These are phyloP conservation scores for Urtica urens DNA, from an alignment of 306 rosid species.

Conservation along the genomic window DNA sequence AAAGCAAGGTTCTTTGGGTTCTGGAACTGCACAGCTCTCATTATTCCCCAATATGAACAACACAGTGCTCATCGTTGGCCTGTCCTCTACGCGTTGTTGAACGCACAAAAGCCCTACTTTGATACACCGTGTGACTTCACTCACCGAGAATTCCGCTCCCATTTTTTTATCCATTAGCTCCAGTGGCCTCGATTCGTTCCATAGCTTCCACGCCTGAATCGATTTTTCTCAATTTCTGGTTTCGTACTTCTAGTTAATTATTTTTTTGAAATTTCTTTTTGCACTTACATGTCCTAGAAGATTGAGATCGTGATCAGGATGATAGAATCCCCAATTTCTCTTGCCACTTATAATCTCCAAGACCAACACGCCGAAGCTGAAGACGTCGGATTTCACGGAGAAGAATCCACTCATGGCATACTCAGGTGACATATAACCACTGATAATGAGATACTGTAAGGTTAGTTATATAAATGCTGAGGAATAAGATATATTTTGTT, in stretches of 20 bases:
- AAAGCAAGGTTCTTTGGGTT: constrained; percentile 15
- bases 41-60: constrained; percentile 16
- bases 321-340: constrained; percentile 20
- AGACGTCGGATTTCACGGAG: constrained; percentile 31
- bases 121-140: constrained; percentile 18
- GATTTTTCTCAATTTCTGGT: too few relatives aligned
- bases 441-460: neutral
- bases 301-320: constrained; percentile 16
- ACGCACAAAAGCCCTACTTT: constrained; percentile 22
- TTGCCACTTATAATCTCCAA: constrained; percentile 39
- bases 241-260: neutral
- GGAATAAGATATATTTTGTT: neutral
- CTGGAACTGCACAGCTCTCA: constrained; percentile 13
- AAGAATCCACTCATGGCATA: constrained; percentile 21
- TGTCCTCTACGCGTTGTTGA: constrained; percentile 19
- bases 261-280: neutral
- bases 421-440: constrained; percentile 34
- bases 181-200: constrained; percentile 14
- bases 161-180: constrained; percentile 13
- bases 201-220: constrained; percentile 15
- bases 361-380: constrained; percentile 40
- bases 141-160: neutral
- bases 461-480: neutral
- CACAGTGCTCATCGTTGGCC: constrained; percentile 26
- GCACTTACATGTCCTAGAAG: constrained; percentile 24